Evolutionary conservation across 495 filamentous ascomycete species (phyloP), one percentile per base, ranked within the genome.

Genomic region (Oleoguttula mirabilis): DNA sequence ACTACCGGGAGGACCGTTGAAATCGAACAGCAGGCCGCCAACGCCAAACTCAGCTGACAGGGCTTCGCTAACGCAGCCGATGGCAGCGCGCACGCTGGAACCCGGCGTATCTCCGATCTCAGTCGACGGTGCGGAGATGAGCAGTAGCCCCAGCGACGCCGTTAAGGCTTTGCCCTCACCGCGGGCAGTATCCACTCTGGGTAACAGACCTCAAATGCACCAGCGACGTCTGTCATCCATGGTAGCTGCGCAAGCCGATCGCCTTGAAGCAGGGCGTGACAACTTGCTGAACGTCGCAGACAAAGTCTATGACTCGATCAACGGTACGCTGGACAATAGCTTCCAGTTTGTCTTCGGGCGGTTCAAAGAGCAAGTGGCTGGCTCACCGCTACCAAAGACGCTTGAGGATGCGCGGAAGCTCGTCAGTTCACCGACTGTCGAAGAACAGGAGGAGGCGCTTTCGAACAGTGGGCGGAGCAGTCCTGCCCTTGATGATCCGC

Each of bases 321-420:
- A 88, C 41, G 82, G 69, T 43, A 83, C 88, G 17, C 65, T 99
- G 8, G 86, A 88, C 22, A 82, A 80, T 51, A 92, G 84, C 55
- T 93, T 94, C 64, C 92, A 88, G 52, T 92, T 96, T 47, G 65
- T 96, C 8, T 79, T 99, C 37, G 88, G 88, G 27, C 83, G 86
- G 50, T 73, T 95, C 20, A 80, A 80, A 51, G 86, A 94, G 51
- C 58, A 59, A 39, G 55, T 70, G 20, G 49, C 32, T 2, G 20
- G 12, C 32, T 41, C 42, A 4, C 47, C 47, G 2, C 66, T 94
- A 1, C 90, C 90, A 10, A 85, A 84, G 47, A 96, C 90, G 6
- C 65, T 98, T 1, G 90, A 90, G 39, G 90, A 98, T 49, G 90
- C 88, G 17, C 73, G 87, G 32, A 86, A 80, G 58, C 71, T 98